Conservation (phyloP, 2,329 filamentous ascomycete genomes). For the Fusarium sp. region DNA sequence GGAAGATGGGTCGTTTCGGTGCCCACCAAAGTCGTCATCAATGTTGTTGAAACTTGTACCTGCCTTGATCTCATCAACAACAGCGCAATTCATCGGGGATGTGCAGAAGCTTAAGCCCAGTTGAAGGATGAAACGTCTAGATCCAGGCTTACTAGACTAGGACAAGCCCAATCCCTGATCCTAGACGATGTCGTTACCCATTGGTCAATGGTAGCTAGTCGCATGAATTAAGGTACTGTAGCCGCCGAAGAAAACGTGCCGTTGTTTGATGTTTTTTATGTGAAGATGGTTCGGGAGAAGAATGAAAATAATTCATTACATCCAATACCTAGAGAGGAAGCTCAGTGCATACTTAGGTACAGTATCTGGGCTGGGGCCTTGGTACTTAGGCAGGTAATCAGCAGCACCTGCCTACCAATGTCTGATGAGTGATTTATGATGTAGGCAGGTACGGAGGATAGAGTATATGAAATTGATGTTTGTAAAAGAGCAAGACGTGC, state of each 20-base stretch:
- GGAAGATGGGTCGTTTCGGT: constrained; percentile 21
- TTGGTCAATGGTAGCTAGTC: constrained; percentile 8
- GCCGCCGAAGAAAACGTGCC: constrained; percentile 17
- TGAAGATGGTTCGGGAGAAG: constrained; percentile 9
- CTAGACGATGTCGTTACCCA: constrained; percentile 18
- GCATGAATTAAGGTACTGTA: constrained; percentile 25
- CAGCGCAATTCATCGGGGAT: constrained; percentile 27
- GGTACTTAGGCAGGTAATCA: background rate
- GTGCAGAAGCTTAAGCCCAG: constrained; percentile 27
- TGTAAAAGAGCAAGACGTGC: background rate
- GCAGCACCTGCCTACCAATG: constrained; percentile 8
- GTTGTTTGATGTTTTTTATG: constrained; percentile 4
- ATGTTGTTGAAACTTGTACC: background rate
- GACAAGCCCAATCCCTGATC: constrained; percentile 40
- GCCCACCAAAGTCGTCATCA: constrained; percentile 24
- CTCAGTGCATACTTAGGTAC: background rate
- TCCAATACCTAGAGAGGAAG: no score
- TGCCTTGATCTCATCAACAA: constrained; percentile 18
- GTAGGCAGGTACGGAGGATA: background rate
- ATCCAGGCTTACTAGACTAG: constrained; percentile 27
- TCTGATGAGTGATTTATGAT: constrained; percentile 2
- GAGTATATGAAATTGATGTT: constrained; percentile 5
- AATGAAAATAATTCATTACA: no score
- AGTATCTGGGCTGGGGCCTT: background rate
- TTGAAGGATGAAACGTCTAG: constrained; percentile 47